Evolutionary conservation across 2,329 filamentous ascomycete genomes (phyloP).

Genomic region (Scopulariopsis brevicaulis): DNA sequence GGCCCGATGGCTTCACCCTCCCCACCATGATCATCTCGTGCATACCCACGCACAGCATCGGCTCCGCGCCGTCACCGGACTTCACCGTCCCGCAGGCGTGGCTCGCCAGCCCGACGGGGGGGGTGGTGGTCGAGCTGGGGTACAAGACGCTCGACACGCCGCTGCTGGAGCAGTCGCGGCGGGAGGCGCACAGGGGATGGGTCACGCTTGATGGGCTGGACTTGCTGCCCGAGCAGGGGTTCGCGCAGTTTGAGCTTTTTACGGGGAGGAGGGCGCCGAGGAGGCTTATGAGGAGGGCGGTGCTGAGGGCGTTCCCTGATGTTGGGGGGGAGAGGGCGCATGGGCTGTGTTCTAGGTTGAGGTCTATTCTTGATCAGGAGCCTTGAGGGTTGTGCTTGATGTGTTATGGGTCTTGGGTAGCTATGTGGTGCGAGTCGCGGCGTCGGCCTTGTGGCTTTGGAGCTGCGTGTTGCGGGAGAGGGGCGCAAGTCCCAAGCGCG

Average conservation of each 20-base stretch:
- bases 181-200: conserved; percentile 52
- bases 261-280: conserved; percentile 46
- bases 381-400: conserved; percentile 14
- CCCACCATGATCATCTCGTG: conserved; percentile 70
- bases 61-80: conserved; percentile 52
- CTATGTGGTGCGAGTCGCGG: too few relatives aligned
- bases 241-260: conserved; percentile 73
- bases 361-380: conserved; percentile 27
- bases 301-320: conserved; percentile 33
- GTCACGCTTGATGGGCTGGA: conserved; percentile 67
- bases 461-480: too few relatives aligned
- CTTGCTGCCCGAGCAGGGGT: conserved; percentile 66
- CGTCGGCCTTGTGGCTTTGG: too few relatives aligned
- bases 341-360: conserved; percentile 26
- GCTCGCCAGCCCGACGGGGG: conserved; percentile 62
- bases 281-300: conserved; percentile 57
- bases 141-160: conserved; percentile 67
- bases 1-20: conserved; percentile 50
- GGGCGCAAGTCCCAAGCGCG: too few relatives aligned
- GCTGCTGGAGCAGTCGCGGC: conserved; percentile 54
- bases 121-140: conserved; percentile 63
- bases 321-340: conserved; percentile 26
- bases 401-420: too few relatives aligned
- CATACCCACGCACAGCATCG: conserved; percentile 59
- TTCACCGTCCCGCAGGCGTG: conserved; percentile 59